Conservation (phyloP, 2,329 filamentous ascomycete genomes). For the Mycosphaerella sp. region DNA sequence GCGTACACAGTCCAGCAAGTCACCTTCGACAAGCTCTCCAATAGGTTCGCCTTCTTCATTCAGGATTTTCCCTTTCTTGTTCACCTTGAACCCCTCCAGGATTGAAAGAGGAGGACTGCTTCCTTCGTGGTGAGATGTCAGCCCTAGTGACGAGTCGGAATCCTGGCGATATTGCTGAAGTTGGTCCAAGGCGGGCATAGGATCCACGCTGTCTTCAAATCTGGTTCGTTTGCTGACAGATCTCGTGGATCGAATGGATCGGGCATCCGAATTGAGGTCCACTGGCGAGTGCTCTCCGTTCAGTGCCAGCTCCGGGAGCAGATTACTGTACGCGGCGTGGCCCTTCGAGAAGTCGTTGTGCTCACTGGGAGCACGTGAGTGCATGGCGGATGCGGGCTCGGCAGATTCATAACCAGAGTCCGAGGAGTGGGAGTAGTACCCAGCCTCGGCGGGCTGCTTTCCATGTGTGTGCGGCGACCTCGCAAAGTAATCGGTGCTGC, state of each 20-base stretch:
- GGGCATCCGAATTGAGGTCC: constrained; percentile 12
- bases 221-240: constrained; percentile 15
- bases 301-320: constrained; percentile 21
- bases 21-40: constrained; percentile 43
- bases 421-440: constrained; percentile 16
- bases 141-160: not conserved
- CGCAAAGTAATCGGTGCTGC: constrained; percentile 10
- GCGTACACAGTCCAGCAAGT: constrained; percentile 40
- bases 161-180: constrained; percentile 7
- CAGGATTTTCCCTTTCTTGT: constrained; percentile 48
- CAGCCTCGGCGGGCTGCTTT: constrained; percentile 5
- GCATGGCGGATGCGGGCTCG: constrained; percentile 13
- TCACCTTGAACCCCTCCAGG: constrained; percentile 48
- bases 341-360: constrained; percentile 12
- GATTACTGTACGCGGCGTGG: constrained; percentile 10
- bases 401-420: constrained; percentile 30
- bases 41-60: constrained; percentile 45
- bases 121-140: not conserved
- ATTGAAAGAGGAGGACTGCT: constrained; percentile 35
- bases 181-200: constrained; percentile 15
- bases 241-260: constrained; percentile 11
- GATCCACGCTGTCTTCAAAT: constrained; percentile 14
- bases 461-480: not conserved
- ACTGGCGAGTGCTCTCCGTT: constrained; percentile 14
- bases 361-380: constrained; percentile 25